Conservation (phyloP, 768 basidiomycete species). For the Podaxis rugospora region DNA sequence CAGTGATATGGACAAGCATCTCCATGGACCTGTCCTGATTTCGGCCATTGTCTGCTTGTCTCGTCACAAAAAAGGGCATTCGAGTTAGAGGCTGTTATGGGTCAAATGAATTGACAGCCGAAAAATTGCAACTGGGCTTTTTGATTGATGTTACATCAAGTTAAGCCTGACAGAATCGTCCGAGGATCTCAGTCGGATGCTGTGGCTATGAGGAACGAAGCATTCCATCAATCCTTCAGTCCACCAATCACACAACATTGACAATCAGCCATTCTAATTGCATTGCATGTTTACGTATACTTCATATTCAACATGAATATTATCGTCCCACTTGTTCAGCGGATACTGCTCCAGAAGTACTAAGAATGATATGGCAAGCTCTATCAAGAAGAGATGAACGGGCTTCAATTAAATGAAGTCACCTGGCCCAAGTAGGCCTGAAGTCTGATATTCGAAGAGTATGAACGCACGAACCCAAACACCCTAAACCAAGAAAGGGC, state of each 20-base stretch:
- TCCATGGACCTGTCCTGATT: conserved; percentile 1
- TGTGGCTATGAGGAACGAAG: not conserved
- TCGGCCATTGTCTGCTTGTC: not conserved
- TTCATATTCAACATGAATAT: too few species aligned
- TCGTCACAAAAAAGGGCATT: not conserved
- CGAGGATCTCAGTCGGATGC: not conserved
- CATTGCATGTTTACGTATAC: too few species aligned
- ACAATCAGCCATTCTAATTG: not conserved
- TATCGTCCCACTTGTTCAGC: not conserved
- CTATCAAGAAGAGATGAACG: not conserved
- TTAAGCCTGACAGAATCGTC: not conserved
- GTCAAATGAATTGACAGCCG: not conserved
- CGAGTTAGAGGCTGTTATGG: not conserved
- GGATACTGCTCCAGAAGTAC: not conserved
- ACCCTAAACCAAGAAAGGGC: not conserved
- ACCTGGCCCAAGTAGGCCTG: not conserved
- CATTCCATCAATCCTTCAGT: not conserved
- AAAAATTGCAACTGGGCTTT: not conserved
- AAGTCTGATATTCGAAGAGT: not conserved
- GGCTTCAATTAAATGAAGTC: not conserved
- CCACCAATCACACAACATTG: not conserved
- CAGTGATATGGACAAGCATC: not conserved
- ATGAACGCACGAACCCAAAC: too few species aligned
- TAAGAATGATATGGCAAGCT: not conserved
- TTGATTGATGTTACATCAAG: not conserved